Percentiles rank a stretch among this genome's conserved stretches.
Evolutionary conservation across 208 protist genomes (phyloP).

Genomic region (Endotrypanum monterogeii): DNA sequence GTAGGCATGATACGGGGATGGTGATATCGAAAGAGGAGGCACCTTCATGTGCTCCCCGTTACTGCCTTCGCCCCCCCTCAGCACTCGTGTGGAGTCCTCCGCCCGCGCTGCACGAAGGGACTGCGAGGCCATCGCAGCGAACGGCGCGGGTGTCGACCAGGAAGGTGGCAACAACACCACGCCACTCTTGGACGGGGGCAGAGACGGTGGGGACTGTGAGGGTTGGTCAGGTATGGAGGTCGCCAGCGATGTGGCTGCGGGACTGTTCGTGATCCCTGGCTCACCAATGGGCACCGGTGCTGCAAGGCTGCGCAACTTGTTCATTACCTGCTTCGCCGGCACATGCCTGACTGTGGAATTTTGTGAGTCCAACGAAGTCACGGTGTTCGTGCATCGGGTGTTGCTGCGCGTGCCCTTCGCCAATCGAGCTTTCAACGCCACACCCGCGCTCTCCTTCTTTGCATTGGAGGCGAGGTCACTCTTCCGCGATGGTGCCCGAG

Average conservation of each 20-base stretch:
- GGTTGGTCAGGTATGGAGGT: neutral
- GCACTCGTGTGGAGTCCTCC: neutral
- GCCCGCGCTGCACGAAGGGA: slow-evolving; percentile 13
- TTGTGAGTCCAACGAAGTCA: neutral
- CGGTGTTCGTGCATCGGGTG: neutral
- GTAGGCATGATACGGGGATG: neutral
- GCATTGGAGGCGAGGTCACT: neutral
- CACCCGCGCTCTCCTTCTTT: slow-evolving; percentile 22
- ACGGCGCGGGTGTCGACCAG: slow-evolving; percentile 25
- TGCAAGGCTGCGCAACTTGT: slow-evolving; percentile 21
- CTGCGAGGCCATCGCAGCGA: slow-evolving; percentile 21
- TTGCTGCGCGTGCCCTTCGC: slow-evolving; percentile 1
- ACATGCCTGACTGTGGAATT: neutral
- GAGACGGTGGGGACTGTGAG: neutral
- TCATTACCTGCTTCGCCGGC: slow-evolving; percentile 18
- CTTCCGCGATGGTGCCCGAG: slow-evolving; percentile 11
- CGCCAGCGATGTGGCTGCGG: neutral
- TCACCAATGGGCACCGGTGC: slow-evolving; percentile 28
- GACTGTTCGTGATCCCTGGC: neutral
- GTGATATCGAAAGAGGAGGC: neutral
- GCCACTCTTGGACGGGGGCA: neutral
- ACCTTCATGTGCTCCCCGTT: neutral
- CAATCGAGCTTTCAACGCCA: slow-evolving; percentile 6
- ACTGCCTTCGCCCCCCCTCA: neutral
- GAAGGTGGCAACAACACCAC: slow-evolving; percentile 16